These are phyloP conservation scores for Penicillium italicum DNA, from an alignment of 2,329 filamentous ascomycete genomes.

Conservation along the genomic window DNA sequence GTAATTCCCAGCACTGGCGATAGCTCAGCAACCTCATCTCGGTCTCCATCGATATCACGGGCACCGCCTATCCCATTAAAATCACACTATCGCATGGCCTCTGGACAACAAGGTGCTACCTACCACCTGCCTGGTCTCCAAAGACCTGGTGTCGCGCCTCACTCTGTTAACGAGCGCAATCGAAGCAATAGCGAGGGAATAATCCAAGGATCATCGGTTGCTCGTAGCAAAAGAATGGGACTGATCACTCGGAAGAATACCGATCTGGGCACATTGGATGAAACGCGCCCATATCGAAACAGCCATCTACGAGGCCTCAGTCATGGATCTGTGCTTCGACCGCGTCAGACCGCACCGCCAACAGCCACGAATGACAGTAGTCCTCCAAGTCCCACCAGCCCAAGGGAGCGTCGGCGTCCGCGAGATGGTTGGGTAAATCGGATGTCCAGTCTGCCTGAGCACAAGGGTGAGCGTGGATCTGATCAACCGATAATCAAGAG, in stretches of 20 bases:
- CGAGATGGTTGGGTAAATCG: slow-evolving; percentile 48
- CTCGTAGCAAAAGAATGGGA: slow-evolving; percentile 58
- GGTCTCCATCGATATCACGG: slow-evolving; percentile 63
- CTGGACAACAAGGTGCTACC: slow-evolving; percentile 37
- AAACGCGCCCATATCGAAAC: slow-evolving; percentile 50
- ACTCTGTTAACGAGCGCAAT: slow-evolving; percentile 58
- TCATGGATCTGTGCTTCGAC: slow-evolving; percentile 52
- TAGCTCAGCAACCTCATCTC: slow-evolving; percentile 64
- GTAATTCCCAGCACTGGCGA: slow-evolving; percentile 48
- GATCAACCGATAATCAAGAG: slow-evolving; percentile 53
- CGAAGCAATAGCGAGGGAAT: slow-evolving; percentile 62
- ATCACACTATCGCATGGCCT: slow-evolving; percentile 68
- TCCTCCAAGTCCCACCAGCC: slow-evolving; percentile 46
- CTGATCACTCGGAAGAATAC: slow-evolving; percentile 56
- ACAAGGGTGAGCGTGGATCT: slow-evolving; percentile 48
- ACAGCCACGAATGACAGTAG: slow-evolving; percentile 34
- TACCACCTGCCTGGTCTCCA: slow-evolving; percentile 51
- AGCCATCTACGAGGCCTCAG: slow-evolving; percentile 57
- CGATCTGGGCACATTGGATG: slow-evolving; percentile 53
- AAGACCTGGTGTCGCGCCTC: slow-evolving; percentile 69
- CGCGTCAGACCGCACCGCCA: slow-evolving; percentile 30
- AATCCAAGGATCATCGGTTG: slow-evolving; percentile 45
- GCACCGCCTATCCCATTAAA: slow-evolving; percentile 74
- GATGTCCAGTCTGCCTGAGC: slow-evolving; percentile 56
- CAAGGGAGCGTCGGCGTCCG: slow-evolving; percentile 40